Evolutionary conservation across 2,329 filamentous ascomycete species (phyloP).

Genomic region (Periglandula ipomoeae): DNA sequence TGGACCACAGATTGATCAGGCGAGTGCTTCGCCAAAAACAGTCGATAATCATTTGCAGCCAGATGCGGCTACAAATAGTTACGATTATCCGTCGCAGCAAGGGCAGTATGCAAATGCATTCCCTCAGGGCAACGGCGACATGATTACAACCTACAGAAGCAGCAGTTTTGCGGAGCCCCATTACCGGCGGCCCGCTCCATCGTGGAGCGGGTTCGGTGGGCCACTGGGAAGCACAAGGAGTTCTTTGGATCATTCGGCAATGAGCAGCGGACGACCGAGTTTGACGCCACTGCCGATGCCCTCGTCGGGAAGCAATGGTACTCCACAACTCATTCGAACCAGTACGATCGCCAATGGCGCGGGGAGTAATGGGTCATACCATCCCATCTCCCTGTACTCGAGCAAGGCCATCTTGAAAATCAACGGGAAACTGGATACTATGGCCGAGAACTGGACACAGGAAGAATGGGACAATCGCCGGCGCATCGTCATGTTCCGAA

Average conservation of each 20-base stretch:
- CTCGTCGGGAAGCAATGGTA: slow-evolving; percentile 23
- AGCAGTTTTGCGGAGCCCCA: slow-evolving; percentile 40
- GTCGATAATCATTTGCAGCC: slow-evolving; percentile 27
- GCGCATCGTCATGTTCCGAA: slow-evolving; percentile 80
- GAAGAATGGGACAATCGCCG: slow-evolving; percentile 75
- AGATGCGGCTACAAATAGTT: slow-evolving; percentile 33
- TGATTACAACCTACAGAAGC: slow-evolving; percentile 47
- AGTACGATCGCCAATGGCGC: slow-evolving; percentile 39
- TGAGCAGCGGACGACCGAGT: slow-evolving; percentile 32
- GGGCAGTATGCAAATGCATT: slow-evolving; percentile 30
- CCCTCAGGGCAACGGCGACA: slow-evolving; percentile 35
- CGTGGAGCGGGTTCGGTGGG: slow-evolving; percentile 33
- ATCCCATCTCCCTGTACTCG: slow-evolving; percentile 73
- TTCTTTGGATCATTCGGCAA: slow-evolving; percentile 31
- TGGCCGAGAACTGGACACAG: slow-evolving; percentile 73
- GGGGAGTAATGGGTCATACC: slow-evolving; percentile 44
- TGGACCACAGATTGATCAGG: slow-evolving; percentile 28
- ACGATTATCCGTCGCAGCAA: slow-evolving; percentile 36
- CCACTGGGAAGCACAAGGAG: slow-evolving; percentile 32
- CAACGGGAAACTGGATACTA: slow-evolving; percentile 71
- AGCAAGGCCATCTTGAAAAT: slow-evolving; percentile 81
- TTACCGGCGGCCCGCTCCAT: slow-evolving; percentile 29
- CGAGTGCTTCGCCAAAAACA: slow-evolving; percentile 33
- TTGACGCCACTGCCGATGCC: slow-evolving; percentile 41
- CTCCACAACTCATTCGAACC: slow-evolving; percentile 45